Conservation (phyloP, 768 basidiomycete species). For the Termitomyces titanicus region DNA sequence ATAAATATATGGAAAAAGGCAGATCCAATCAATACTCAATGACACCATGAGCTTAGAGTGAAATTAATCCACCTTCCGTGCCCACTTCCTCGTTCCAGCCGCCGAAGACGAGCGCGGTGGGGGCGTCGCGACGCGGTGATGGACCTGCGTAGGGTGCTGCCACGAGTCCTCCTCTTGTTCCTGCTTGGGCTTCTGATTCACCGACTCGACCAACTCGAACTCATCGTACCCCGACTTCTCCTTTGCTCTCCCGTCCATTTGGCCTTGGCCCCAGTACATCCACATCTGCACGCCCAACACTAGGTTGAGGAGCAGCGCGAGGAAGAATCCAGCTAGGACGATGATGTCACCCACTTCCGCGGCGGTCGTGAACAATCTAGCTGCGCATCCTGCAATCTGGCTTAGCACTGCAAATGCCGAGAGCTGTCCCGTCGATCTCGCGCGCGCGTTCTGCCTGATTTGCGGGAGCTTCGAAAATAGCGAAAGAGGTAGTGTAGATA, state of each 20-base stretch:
- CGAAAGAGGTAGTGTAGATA: constrained; percentile 85
- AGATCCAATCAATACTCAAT: constrained; percentile 14
- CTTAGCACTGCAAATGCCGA: constrained; percentile 89
- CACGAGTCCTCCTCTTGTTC: constrained; percentile 18
- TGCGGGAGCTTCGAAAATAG: constrained; percentile 94
- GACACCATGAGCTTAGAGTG: constrained; percentile 10
- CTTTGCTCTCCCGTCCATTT: constrained; percentile 16
- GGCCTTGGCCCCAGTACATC: constrained; percentile 71
- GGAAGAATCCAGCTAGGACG: constrained; percentile 78
- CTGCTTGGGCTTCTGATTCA: constrained; percentile 11
- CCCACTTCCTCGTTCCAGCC: constrained; percentile 63
- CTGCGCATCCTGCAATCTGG: constrained; percentile 86
- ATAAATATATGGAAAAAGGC: constrained; percentile 9
- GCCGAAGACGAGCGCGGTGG: constrained; percentile 39
- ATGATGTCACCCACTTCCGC: constrained; percentile 84
- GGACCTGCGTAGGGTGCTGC: constrained; percentile 24
- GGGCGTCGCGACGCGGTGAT: constrained; percentile 37
- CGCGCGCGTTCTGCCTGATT: constrained; percentile 75
- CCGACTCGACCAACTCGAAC: constrained; percentile 10
- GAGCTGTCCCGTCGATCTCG: constrained; percentile 86
- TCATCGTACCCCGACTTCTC: constrained; percentile 11
- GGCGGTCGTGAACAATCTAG: constrained; percentile 89
- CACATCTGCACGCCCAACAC: constrained; percentile 85
- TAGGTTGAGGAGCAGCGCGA: constrained; percentile 79
- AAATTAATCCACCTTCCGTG: constrained; percentile 66